Evolutionary conservation across 371 early-diverging fungal genomes (phyloP).

Genomic region (Mortierella sp.): DNA sequence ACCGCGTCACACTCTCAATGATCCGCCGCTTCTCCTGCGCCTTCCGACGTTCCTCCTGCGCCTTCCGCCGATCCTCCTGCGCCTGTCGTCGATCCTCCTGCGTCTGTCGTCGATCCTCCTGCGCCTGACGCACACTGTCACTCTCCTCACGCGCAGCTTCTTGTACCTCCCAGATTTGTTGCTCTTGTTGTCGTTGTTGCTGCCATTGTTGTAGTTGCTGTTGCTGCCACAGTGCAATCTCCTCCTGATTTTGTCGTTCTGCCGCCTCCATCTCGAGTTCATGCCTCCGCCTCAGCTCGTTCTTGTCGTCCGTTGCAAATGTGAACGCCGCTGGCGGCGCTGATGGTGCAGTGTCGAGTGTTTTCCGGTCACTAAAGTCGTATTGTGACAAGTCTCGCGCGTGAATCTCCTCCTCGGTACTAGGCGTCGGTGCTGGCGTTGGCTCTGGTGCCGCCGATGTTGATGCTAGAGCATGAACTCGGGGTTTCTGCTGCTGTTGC

Average conservation of each 20-base stretch:
- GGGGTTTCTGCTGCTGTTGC: background rate
- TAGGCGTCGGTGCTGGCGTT: background rate
- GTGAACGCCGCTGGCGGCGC: conserved; percentile 29
- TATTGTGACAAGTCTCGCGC: conserved; percentile 23
- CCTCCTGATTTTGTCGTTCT: background rate
- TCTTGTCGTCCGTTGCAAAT: conserved; percentile 1
- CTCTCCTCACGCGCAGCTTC: background rate
- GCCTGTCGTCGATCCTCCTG: background rate
- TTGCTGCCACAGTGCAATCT: background rate
- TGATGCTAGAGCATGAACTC: background rate
- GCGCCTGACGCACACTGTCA: background rate
- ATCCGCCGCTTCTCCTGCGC: background rate
- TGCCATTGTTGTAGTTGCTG: background rate
- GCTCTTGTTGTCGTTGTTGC: background rate
- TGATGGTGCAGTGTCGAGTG: conserved; percentile 32
- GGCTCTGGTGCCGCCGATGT: background rate
- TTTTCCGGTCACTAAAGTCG: conserved; percentile 35
- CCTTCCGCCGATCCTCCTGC: background rate
- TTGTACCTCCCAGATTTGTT: background rate
- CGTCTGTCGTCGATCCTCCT: background rate
- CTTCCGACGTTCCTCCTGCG: background rate
- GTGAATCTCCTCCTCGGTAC: background rate
- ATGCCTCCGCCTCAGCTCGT: background rate
- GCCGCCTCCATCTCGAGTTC: background rate
- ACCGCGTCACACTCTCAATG: background rate